Percentiles rank a stretch among this genome's conserved stretches.
Evolutionary conservation across 495 filamentous ascomycete genomes (phyloP).

Genomic region (Aspergillus asperescens): DNA sequence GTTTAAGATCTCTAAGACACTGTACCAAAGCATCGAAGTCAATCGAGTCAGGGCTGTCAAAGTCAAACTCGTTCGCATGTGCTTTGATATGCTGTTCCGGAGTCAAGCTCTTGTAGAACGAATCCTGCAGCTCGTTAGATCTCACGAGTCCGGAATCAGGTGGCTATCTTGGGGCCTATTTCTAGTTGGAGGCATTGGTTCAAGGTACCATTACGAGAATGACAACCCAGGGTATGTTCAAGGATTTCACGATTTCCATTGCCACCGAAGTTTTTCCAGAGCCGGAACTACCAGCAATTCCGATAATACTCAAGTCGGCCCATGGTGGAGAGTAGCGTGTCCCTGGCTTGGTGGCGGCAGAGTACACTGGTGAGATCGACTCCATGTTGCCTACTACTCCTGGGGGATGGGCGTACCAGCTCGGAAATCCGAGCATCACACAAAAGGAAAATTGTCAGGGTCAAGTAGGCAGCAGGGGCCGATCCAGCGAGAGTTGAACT

Average conservation of each 20-base stretch:
- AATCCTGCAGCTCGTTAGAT: conserved; percentile 61
- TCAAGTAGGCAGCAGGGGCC: conserved; percentile 2
- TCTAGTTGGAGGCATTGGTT: conserved; percentile 1
- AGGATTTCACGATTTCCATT: conserved; percentile 77
- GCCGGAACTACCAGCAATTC: conserved; percentile 90
- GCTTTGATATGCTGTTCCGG: conserved; percentile 68
- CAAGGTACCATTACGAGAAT: conserved; percentile 84
- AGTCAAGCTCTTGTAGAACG: conserved; percentile 85
- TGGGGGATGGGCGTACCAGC: background rate
- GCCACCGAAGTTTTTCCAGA: conserved; percentile 97
- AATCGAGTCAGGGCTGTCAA: conserved; percentile 89
- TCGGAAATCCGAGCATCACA: background rate
- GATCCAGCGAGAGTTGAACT: background rate
- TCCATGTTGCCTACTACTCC: conserved; percentile 30
- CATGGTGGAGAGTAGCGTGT: conserved; percentile 89
- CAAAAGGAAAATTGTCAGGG: background rate
- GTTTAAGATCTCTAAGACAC: conserved; percentile 75
- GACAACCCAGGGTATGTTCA: conserved; percentile 96
- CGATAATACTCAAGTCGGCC: conserved; percentile 91
- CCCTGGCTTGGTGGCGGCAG: conserved; percentile 34
- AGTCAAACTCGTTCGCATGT: conserved; percentile 88
- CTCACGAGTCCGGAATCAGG: background rate
- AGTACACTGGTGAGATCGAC: conserved; percentile 41
- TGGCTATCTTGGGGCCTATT: background rate
- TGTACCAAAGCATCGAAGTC: conserved; percentile 89